These are phyloP conservation scores for Pluteus cervinus DNA, from an alignment of 768 basidiomycete species.

Conservation along the genomic window DNA sequence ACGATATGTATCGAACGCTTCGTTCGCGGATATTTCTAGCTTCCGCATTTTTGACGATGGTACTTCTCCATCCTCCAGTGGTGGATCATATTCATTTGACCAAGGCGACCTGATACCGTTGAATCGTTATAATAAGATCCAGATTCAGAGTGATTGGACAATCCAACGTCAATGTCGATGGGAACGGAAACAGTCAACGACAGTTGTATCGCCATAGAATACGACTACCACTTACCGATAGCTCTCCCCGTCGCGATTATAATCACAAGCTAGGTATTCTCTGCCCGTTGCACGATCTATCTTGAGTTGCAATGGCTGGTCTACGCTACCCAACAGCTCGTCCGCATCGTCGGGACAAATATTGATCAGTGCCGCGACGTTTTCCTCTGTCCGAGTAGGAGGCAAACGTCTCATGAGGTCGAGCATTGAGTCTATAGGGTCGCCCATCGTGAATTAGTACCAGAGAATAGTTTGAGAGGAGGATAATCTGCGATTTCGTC, in stretches of 20 bases:
- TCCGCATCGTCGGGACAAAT: conserved; percentile 93
- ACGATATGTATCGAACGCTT: conserved; percentile 95
- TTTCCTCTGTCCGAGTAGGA: conserved; percentile 82
- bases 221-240: conserved; percentile 61
- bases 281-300: conserved; percentile 75
- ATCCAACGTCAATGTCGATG: too few relatives aligned
- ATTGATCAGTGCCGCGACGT: conserved; percentile 72
- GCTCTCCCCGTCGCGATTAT: conserved; percentile 88
- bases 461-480: not conserved
- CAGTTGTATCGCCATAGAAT: not conserved
- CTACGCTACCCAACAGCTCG: conserved; percentile 90
- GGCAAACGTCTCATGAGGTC: conserved; percentile 96
- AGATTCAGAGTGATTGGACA: too few relatives aligned
- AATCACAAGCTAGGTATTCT: conserved; percentile 92
- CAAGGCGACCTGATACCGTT: conserved; percentile 78
- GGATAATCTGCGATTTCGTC: not conserved
- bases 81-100: conserved; percentile 95
- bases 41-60: conserved; percentile 84
- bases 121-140: conserved; percentile 5
- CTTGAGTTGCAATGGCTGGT: conserved; percentile 83
- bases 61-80: conserved; percentile 80
- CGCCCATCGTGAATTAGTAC: conserved; percentile 42
- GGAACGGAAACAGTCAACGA: conserved; percentile 1
- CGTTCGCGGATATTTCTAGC: conserved; percentile 89
- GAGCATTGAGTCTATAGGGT: conserved; percentile 87